Evolutionary conservation across 345 rosid species (phyloP).

Genomic region (Psidium guajava): DNA sequence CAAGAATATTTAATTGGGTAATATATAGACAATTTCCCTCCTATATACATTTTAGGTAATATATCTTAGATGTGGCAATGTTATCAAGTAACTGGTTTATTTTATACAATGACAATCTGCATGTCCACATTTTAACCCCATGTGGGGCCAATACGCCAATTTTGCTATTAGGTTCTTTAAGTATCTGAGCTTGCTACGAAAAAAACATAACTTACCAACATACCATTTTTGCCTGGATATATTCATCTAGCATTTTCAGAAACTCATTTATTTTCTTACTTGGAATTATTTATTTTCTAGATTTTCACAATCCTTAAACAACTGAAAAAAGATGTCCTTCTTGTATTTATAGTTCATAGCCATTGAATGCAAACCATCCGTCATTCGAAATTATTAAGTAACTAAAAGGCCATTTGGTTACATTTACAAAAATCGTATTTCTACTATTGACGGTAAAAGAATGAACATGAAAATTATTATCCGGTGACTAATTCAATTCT

Average conservation of each 20-base stretch:
- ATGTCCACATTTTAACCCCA: neutral
- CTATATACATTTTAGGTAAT: neutral
- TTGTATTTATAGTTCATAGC: neutral
- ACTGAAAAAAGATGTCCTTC: neutral
- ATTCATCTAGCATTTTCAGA: neutral
- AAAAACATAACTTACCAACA: neutral
- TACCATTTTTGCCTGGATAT: neutral
- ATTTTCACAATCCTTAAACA: neutral
- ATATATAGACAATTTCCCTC: neutral
- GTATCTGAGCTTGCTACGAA: neutral
- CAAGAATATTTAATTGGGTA: neutral
- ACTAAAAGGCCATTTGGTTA: neutral
- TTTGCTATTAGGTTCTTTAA: neutral
- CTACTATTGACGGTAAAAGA: neutral
- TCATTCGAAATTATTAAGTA: neutral
- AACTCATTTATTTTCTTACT: neutral
- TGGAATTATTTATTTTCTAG: neutral
- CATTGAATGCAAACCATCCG: neutral
- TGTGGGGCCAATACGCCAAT: neutral
- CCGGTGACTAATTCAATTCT: neutral
- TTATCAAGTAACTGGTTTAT: neutral
- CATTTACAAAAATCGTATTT: neutral
- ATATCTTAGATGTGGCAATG: neutral
- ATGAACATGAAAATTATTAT: neutral
- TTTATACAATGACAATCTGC: neutral